A percentile compares a stretch with the other conserved stretches of the same genome.
These are phyloP conservation scores for Aspergillus cavernicola DNA, from an alignment of 495 filamentous ascomycete genomes.

Conservation along the genomic window DNA sequence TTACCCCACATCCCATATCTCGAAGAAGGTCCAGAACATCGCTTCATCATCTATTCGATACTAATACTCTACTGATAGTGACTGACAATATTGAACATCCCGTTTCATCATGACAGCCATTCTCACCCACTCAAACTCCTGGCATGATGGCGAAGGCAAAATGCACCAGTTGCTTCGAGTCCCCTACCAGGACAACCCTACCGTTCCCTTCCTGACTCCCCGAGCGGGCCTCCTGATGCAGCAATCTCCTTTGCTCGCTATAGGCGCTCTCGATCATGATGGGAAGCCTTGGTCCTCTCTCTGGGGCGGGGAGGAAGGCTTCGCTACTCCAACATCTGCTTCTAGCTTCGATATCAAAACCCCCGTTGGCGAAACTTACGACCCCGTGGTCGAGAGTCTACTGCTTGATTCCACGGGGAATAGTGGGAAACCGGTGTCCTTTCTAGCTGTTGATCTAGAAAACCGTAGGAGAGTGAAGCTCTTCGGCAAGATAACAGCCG, in stretches of 20 bases:
- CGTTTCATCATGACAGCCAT: slow-evolving; percentile 38
- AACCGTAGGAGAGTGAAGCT: slow-evolving; percentile 64
- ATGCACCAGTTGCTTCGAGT: slow-evolving; percentile 47
- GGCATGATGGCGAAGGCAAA: slow-evolving; percentile 50
- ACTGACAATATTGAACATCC: background rate
- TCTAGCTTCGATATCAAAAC: slow-evolving; percentile 57
- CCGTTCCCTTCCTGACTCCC: slow-evolving; percentile 50
- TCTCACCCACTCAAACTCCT: slow-evolving; percentile 33
- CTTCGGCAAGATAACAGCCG: slow-evolving; percentile 58
- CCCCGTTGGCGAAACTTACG: slow-evolving; percentile 52
- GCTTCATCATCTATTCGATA: background rate
- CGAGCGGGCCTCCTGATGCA: slow-evolving; percentile 51
- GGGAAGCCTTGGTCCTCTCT: slow-evolving; percentile 70
- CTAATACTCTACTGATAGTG: background rate
- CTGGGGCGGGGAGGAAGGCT: slow-evolving; percentile 68
- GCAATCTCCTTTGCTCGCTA: slow-evolving; percentile 59
- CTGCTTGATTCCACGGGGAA: slow-evolving; percentile 34
- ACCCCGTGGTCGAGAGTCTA: slow-evolving; percentile 61
- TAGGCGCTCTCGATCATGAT: slow-evolving; percentile 63
- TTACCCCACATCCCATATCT: no score
- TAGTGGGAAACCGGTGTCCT: slow-evolving; percentile 49
- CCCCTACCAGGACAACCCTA: slow-evolving; percentile 56
- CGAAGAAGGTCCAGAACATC: background rate
- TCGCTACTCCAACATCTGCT: slow-evolving; percentile 54
- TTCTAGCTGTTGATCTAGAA: slow-evolving; percentile 64